phyloP scores from a whole-genome alignment of 352 stramenopile species.

The Phytophthora chlamydospora region DNA sequence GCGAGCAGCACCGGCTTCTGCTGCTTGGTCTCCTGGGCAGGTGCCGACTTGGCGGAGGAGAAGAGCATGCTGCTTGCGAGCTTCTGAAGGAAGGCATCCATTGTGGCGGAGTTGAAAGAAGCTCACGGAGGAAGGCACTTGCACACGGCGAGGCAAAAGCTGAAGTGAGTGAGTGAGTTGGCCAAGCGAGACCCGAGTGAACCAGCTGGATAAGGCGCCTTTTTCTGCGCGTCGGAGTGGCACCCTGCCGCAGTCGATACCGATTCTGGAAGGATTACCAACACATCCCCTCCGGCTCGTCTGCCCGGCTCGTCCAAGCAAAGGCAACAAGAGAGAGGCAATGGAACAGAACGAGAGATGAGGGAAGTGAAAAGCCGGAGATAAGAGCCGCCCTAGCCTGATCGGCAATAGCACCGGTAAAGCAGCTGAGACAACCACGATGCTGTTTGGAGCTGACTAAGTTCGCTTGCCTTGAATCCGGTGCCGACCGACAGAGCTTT shows the following conservation, averaged over 20 bases:
- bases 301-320: slow-evolving; percentile 19
- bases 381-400: slow-evolving; percentile 27
- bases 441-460: neutral
- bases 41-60: slow-evolving; percentile 30
- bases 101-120: slow-evolving; percentile 17
- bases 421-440: slow-evolving; percentile 18
- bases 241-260: slow-evolving; percentile 20
- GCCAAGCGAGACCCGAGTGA: slow-evolving; percentile 1
- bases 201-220: slow-evolving; percentile 13
- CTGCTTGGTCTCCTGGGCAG: slow-evolving; percentile 27
- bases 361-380: slow-evolving; percentile 16
- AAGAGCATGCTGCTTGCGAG: slow-evolving; percentile 42
- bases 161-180: slow-evolving; percentile 34
- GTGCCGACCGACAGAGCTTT: too few species aligned
- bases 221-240: slow-evolving; percentile 35
- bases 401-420: slow-evolving; percentile 13
- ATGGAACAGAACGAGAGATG: slow-evolving; percentile 17
- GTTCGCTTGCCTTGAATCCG: too few species aligned
- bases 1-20: slow-evolving; percentile 31
- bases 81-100: slow-evolving; percentile 56
- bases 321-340: slow-evolving; percentile 14
- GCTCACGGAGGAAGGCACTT: slow-evolving; percentile 19
- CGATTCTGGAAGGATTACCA: slow-evolving; percentile 33
- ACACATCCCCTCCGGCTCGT: slow-evolving; percentile 35
- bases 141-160: slow-evolving; percentile 40